Evolutionary conservation across 805 yeast species (phyloP).

Genomic region (Naumovozyma baii): DNA sequence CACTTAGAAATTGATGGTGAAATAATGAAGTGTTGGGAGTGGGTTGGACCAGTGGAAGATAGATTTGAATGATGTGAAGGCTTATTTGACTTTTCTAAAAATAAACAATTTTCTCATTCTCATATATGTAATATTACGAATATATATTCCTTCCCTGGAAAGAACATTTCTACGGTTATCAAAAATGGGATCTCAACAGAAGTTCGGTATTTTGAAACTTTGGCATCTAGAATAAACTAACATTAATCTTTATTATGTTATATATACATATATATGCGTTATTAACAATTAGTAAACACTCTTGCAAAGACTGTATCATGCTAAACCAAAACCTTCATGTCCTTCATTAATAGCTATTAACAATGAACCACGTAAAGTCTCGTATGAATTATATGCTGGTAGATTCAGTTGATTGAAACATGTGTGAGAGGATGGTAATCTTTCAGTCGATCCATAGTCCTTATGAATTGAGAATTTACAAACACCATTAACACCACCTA

Average conservation of each 20-base stretch:
- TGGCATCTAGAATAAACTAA: too few relatives aligned
- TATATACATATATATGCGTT: too few relatives aligned
- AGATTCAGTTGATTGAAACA: constrained; percentile 92
- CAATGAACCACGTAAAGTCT: constrained; percentile 69
- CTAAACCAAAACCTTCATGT: constrained; percentile 81
- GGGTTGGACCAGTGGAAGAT: constrained; percentile 37
- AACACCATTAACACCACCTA: constrained; percentile 79
- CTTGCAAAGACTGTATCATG: constrained; percentile 7
- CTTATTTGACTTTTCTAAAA: too few relatives aligned
- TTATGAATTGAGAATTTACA: constrained; percentile 83
- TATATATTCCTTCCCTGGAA: too few relatives aligned
- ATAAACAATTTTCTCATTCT: too few relatives aligned
- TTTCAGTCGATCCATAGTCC: constrained; percentile 74
- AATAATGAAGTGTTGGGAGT: constrained; percentile 74
- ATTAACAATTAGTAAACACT: not conserved
- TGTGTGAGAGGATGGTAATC: constrained; percentile 92
- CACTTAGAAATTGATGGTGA: constrained; percentile 73
- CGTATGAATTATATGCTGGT: constrained; percentile 88
- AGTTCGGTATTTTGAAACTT: too few relatives aligned
- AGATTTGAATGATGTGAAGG: too few relatives aligned
- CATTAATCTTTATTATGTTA: too few relatives aligned
- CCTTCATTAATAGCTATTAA: constrained; percentile 88
- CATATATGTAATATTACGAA: too few relatives aligned
- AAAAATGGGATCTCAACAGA: too few relatives aligned
- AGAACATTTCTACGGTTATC: too few relatives aligned